phyloP scores from a whole-genome alignment of 2,329 filamentous ascomycete genomes.

The Metarhizium album region DNA sequence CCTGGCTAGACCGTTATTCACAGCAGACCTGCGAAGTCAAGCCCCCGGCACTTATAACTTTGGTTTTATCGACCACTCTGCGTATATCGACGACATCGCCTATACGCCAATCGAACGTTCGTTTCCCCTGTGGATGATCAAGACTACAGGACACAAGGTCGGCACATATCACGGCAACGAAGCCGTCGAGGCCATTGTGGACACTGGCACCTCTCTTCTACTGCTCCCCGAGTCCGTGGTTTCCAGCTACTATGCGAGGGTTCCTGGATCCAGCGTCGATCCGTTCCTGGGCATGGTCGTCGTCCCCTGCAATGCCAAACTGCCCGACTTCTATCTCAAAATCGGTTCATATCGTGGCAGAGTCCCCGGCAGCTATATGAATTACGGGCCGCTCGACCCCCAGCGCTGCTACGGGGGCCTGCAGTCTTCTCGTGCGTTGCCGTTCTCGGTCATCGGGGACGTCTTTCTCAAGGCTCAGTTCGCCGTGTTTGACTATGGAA shows the following conservation, averaged over 20 bases:
- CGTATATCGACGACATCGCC: conserved; percentile 46
- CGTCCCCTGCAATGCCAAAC: conserved; percentile 41
- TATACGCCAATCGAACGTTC: conserved; percentile 41
- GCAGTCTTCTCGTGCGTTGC: conserved; percentile 24
- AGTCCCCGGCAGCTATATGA: conserved; percentile 27
- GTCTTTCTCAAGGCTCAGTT: conserved; percentile 34
- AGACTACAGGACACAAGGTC: conserved; percentile 42
- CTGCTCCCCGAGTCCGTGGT: conserved; percentile 44
- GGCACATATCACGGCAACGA: conserved; percentile 21
- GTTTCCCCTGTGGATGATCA: conserved; percentile 54
- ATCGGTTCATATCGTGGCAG: conserved; percentile 23
- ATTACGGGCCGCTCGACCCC: conserved; percentile 20
- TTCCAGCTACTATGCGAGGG: conserved; percentile 46
- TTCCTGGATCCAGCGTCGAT: conserved; percentile 39
- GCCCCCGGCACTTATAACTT: conserved; percentile 29
- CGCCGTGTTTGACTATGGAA: conserved; percentile 28
- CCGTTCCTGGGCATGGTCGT: conserved; percentile 40
- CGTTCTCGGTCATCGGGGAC: conserved; percentile 30
- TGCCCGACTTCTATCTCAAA: conserved; percentile 33
- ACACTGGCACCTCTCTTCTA: conserved; percentile 61
- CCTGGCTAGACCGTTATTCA: conserved; percentile 24
- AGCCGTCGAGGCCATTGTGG: conserved; percentile 43
- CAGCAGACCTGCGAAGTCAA: conserved; percentile 22
- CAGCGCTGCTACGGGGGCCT: conserved; percentile 26
- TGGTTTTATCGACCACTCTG: conserved; percentile 39